Percentiles rank a stretch among this genome's conserved stretches.
Evolutionary conservation across 768 basidiomycete genomes (phyloP).

Genomic region (Suillus weaverae): DNA sequence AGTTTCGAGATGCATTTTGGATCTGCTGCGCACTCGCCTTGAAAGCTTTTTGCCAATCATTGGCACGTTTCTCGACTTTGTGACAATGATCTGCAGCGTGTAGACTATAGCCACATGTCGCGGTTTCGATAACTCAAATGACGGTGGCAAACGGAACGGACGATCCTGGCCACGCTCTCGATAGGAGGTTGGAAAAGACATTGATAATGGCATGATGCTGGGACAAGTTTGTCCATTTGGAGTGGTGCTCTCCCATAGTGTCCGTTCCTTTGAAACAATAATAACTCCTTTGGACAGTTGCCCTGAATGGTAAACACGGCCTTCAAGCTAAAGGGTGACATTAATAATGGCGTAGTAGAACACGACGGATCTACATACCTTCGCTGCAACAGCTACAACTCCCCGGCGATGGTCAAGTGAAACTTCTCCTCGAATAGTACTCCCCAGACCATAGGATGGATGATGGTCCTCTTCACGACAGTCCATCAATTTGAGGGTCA

Average conservation of each 20-base stretch:
- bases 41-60: slow-evolving; percentile 5
- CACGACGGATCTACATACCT: slow-evolving; percentile 19
- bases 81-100: slow-evolving; percentile 26
- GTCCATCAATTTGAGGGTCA: slow-evolving; percentile 30
- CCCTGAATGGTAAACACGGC: slow-evolving; percentile 21
- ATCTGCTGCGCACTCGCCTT: slow-evolving; percentile 1
- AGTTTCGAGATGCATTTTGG: slow-evolving; percentile 3
- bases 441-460: slow-evolving; percentile 32
- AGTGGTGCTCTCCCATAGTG: slow-evolving; percentile 23
- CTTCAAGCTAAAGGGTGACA: slow-evolving; percentile 23
- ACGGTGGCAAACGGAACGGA: slow-evolving; percentile 29
- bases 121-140: slow-evolving; percentile 27
- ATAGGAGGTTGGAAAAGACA: slow-evolving; percentile 31
- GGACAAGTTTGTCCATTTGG: slow-evolving; percentile 22
- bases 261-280: slow-evolving; percentile 26
- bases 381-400: slow-evolving; percentile 27
- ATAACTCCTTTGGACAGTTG: slow-evolving; percentile 11
- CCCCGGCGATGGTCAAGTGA: slow-evolving; percentile 24
- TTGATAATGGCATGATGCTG: slow-evolving; percentile 28
- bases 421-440: slow-evolving; percentile 31
- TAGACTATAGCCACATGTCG: slow-evolving; percentile 25
- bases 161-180: slow-evolving; percentile 22
- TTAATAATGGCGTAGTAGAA: neutral
- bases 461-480: slow-evolving; percentile 32
- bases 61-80: slow-evolving; percentile 17